Percentiles rank a stretch among this genome's conserved stretches.
Evolutionary conservation across 176 grass and related monocot genomes (phyloP).

Genomic region (Zoysia japonica): DNA sequence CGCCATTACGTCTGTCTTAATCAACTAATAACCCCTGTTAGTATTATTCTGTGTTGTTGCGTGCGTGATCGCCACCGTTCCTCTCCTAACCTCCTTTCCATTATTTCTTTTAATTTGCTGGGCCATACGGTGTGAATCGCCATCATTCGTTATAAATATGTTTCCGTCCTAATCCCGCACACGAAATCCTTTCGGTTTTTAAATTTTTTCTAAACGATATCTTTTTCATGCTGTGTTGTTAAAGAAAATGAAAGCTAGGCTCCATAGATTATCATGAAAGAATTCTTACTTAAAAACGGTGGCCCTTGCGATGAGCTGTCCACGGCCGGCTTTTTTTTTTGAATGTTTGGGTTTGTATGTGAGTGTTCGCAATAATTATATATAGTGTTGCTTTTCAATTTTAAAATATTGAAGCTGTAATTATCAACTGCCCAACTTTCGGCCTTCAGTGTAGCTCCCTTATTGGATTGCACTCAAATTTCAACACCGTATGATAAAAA

Average conservation of each 20-base stretch:
- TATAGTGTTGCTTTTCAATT: constrained; percentile 26
- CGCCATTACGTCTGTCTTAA: constrained; percentile 39
- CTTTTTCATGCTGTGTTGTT: constrained; percentile 20
- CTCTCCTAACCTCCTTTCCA: neutral
- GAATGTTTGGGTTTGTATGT: neutral
- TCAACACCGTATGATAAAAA: neutral
- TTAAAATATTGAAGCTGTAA: neutral
- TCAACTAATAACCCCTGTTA: constrained; percentile 25
- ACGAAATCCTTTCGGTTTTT: constrained; percentile 19
- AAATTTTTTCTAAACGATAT: neutral
- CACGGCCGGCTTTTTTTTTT: neutral
- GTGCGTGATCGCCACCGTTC: constrained; percentile 18
- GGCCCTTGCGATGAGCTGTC: constrained; percentile 34
- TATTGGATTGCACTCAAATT: constrained; percentile 23
- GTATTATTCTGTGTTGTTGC: neutral
- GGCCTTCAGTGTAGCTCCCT: neutral
- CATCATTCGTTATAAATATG: constrained; percentile 10
- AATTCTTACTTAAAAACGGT: neutral
- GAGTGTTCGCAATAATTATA: neutral
- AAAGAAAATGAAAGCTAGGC: constrained; percentile 40
- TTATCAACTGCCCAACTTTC: constrained; percentile 13
- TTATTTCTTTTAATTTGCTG: neutral
- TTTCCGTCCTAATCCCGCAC: constrained; percentile 36
- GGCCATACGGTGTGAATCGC: neutral
- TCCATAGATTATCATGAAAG: neutral